Evolutionary conservation across 495 filamentous ascomycete genomes (phyloP).

Genomic region (Hamigera avellanea): DNA sequence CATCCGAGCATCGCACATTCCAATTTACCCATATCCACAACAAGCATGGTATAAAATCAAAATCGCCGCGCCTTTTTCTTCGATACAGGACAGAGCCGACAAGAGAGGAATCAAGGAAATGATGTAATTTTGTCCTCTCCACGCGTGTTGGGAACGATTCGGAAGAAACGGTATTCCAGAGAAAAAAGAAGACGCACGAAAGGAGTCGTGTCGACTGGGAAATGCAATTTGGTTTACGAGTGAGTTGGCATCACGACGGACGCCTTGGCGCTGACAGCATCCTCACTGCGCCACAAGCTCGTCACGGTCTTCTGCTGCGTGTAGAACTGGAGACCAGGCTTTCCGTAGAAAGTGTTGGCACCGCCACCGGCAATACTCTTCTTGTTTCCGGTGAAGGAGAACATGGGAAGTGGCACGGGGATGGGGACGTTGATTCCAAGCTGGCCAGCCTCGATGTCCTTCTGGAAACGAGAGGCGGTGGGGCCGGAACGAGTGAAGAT

Average conservation of each 20-base stretch:
- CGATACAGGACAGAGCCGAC: too few species aligned
- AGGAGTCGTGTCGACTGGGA: too few species aligned
- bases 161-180: too few species aligned
- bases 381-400: conserved; percentile 97
- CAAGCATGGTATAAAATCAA: too few species aligned
- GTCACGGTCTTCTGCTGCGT: conserved; percentile 98
- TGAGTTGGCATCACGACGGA: conserved; percentile 93
- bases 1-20: too few species aligned
- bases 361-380: conserved; percentile 88
- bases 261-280: conserved; percentile 71
- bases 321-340: conserved; percentile 84
- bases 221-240: conserved; percentile 12
- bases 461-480: conserved; percentile 52
- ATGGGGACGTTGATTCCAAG: conserved; percentile 60
- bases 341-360: conserved; percentile 90
- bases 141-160: too few species aligned
- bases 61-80: too few species aligned
- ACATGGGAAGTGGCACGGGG: conserved; percentile 86
- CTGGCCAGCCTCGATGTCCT: conserved; percentile 48
- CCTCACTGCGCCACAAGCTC: conserved; percentile 76
- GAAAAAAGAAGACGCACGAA: too few species aligned
- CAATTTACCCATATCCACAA: too few species aligned
- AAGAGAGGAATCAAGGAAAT: too few species aligned
- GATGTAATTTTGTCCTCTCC: too few species aligned
- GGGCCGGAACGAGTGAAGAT: conserved; percentile 56